These are phyloP conservation scores for Alternaria angustiovoidea DNA, from an alignment of 2,329 filamentous ascomycete species.

Conservation along the genomic window DNA sequence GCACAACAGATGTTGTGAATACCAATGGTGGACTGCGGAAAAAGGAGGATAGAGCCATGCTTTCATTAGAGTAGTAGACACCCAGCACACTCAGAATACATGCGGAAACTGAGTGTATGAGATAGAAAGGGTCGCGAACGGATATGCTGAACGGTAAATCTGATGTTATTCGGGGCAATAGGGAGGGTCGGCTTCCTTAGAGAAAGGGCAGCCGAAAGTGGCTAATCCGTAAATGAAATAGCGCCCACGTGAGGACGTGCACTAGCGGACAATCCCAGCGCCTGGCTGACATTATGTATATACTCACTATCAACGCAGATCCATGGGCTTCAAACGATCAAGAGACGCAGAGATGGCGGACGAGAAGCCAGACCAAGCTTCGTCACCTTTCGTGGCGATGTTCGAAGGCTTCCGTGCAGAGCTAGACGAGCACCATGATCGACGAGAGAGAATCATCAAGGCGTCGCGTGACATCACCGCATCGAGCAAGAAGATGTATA, in stretches of 20 bases:
- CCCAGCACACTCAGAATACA: background rate
- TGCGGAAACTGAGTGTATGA: background rate
- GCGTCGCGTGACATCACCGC: conserved; percentile 91
- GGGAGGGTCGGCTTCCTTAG: conserved; percentile 4
- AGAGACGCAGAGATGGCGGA: conserved; percentile 49
- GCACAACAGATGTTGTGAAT: conserved; percentile 60
- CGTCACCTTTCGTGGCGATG: conserved; percentile 67
- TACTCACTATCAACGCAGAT: conserved; percentile 17
- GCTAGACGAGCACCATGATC: conserved; percentile 93
- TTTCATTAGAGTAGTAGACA: background rate
- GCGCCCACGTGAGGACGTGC: conserved; percentile 32
- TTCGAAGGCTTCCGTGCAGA: conserved; percentile 88
- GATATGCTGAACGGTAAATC: background rate
- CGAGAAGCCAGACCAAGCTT: conserved; percentile 38
- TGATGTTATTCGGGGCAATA: background rate
- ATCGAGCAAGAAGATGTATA: conserved; percentile 94
- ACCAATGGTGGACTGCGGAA: conserved; percentile 48
- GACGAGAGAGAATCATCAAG: conserved; percentile 89
- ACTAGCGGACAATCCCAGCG: conserved; percentile 24
- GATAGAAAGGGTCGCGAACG: background rate
- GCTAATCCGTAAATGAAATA: conserved; percentile 29
- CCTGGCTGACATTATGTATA: conserved; percentile 33
- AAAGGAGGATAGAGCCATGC: conserved; percentile 43
- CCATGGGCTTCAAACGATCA: conserved; percentile 43
- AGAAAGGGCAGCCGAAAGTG: conserved; percentile 25